These are phyloP conservation scores for Cercophora scortea DNA, from an alignment of 495 filamentous ascomycete genomes.

Conservation along the genomic window DNA sequence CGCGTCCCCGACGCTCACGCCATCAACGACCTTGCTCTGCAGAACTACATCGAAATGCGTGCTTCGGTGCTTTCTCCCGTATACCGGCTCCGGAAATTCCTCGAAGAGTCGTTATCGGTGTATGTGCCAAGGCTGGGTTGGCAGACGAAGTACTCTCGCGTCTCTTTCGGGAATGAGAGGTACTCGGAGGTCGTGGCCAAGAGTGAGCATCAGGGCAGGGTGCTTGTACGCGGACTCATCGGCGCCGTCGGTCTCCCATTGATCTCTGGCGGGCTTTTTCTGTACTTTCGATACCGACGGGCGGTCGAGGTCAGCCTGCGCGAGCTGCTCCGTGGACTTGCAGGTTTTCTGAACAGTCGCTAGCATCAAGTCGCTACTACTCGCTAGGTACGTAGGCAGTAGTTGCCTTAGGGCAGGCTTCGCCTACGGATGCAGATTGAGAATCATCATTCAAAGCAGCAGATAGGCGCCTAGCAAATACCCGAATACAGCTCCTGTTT, in stretches of 20 bases:
- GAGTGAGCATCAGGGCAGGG: slow-evolving; percentile 53
- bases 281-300: slow-evolving; percentile 6
- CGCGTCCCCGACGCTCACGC: slow-evolving; percentile 72
- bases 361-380: too few species aligned
- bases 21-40: slow-evolving; percentile 86
- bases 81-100: slow-evolving; percentile 70
- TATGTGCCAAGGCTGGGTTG: slow-evolving; percentile 71
- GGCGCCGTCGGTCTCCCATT: slow-evolving; percentile 3
- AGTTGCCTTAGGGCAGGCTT: too few species aligned
- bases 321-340: not conserved
- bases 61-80: slow-evolving; percentile 63
- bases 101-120: slow-evolving; percentile 79
- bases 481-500: too few species aligned
- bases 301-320: slow-evolving; percentile 3
- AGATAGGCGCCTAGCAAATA: too few species aligned
- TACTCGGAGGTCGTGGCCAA: slow-evolving; percentile 74
- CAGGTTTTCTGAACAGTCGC: too few species aligned
- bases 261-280: slow-evolving; percentile 1
- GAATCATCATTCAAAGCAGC: too few species aligned
- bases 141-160: slow-evolving; percentile 85
- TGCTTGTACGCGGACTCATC: slow-evolving; percentile 1
- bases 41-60: slow-evolving; percentile 93
- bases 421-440: too few species aligned
- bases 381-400: too few species aligned
- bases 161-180: slow-evolving; percentile 86